A percentile compares a stretch with the other conserved stretches of the same genome.
Evolutionary conservation across 148 eudicot genomes (phyloP).

Genomic region (Fagopyrum tataricum): DNA sequence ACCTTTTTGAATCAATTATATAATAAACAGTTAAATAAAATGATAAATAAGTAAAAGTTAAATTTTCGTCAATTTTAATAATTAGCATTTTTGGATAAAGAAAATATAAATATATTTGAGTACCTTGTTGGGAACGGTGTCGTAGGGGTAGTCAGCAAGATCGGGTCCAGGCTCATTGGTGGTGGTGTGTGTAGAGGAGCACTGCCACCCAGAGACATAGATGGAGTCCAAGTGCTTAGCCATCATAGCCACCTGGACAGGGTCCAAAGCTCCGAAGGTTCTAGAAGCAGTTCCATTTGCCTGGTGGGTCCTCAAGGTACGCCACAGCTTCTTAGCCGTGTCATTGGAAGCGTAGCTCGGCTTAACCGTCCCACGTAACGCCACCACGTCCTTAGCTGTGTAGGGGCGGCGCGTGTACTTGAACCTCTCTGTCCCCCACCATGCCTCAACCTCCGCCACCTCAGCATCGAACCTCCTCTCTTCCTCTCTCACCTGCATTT

Average conservation of each 20-base stretch:
- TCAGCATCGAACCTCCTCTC: conserved; percentile 69
- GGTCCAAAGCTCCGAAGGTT: conserved; percentile 75
- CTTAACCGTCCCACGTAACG: conserved; percentile 51
- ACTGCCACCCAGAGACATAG: conserved; percentile 85
- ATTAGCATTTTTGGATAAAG: not conserved
- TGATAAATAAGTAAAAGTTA: too few species aligned
- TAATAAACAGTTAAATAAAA: too few species aligned
- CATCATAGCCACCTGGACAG: conserved; percentile 85
- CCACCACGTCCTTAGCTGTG: conserved; percentile 61
- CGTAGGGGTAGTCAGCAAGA: conserved; percentile 76
- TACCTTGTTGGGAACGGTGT: conserved; percentile 70
- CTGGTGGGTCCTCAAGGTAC: conserved; percentile 60
- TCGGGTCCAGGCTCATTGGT: conserved; percentile 83
- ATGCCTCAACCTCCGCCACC: conserved; percentile 79
- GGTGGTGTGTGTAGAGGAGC: conserved; percentile 74
- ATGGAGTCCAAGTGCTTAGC: conserved; percentile 70
- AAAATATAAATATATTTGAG: not conserved
- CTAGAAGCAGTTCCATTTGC: conserved; percentile 61
- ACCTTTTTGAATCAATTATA: too few species aligned
- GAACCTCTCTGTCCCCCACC: conserved; percentile 80
- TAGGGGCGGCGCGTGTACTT: conserved; percentile 59
- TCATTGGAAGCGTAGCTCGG: conserved; percentile 59
- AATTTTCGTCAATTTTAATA: too few species aligned
- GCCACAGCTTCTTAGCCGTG: conserved; percentile 68
- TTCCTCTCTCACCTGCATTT: conserved; percentile 53